Percentiles rank a stretch among this genome's conserved stretches.
Conservation (phyloP, 768 basidiomycete species). For the Lepiota venenata region DNA sequence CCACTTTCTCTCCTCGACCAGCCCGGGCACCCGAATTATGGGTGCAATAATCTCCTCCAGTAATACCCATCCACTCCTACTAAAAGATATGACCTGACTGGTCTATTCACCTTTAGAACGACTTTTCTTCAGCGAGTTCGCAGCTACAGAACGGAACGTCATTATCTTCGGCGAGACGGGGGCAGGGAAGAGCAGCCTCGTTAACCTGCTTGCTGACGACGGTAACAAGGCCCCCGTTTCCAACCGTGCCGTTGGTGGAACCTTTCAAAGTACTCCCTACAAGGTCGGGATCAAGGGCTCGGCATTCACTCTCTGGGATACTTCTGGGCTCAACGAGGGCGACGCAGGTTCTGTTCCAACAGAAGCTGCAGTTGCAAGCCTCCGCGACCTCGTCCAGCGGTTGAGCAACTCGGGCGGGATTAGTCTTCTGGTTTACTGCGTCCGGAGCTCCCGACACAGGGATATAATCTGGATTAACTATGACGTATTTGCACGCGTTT, state of each 20-base stretch:
- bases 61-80: no score
- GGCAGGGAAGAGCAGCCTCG: slow-evolving; percentile 19
- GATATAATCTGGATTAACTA: slow-evolving; percentile 32
- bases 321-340: slow-evolving; percentile 24
- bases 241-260: slow-evolving; percentile 28
- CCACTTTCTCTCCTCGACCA: no score
- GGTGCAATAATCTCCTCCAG: no score
- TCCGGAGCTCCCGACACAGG: slow-evolving; percentile 32
- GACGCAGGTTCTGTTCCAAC: slow-evolving; percentile 3
- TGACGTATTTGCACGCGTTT: slow-evolving; percentile 29
- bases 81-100: no score
- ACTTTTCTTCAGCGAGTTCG: no score
- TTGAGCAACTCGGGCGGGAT: slow-evolving; percentile 29
- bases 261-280: slow-evolving; percentile 27
- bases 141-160: slow-evolving; percentile 15
- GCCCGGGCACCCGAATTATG: no score
- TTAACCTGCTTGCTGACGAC: slow-evolving; percentile 25
- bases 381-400: slow-evolving; percentile 28
- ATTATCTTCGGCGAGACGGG: slow-evolving; percentile 35
- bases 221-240: slow-evolving; percentile 25
- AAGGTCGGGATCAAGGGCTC: slow-evolving; percentile 20
- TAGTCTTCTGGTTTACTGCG: slow-evolving; percentile 35
- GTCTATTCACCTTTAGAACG: no score
- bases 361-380: slow-evolving; percentile 17
- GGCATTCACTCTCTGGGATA: slow-evolving; percentile 30